Evolutionary conservation across 495 filamentous ascomycete species (phyloP), one percentile per base, ranked within the genome.

Genomic region (Podospora australis): DNA sequence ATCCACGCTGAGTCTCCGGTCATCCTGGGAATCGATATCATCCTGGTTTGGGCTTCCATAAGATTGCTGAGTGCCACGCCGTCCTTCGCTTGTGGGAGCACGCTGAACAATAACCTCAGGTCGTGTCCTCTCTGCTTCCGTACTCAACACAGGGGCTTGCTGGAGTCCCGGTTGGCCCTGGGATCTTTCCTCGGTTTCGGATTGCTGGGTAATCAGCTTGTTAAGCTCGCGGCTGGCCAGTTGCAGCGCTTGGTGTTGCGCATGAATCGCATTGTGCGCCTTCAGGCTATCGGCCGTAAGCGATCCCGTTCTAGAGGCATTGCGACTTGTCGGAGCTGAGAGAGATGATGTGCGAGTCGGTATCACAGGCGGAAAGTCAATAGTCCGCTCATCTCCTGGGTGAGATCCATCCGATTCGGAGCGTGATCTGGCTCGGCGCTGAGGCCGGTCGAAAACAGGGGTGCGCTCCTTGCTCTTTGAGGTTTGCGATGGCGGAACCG

Each of bases 311-410:
- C 81, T 75, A 2, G 84, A 87, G 40, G 72, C 74, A 52, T 82
- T 82, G 32, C 78, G 74, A 49, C 82, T 88, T 1, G 84, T 85
- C 4, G 82, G 82, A 3, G 83, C 84, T 16, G 83, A 86, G 14
- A 87, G 74, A 10, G 83, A 86, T 3, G 83, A 83, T 50, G 76
- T 78, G 26, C 81, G 75, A 14, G 65, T 57, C 6, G 80, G 81
- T 43, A 87, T 77, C 14, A 70, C 62, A n/a, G 84, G 83, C 9
- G 75, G 76, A 35, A 68, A 78, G 53, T 78, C 77, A 47, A 77
- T 76, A 0, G 75, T 78, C n/a, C 74, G 60, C 51, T 69, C 66
- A 21, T 74, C 74, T 10, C 70, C 71, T 7, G 58, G 58, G 28
- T 60, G 64, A 17, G 70, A 70, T 2, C 70, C 66, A 20, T 74